phyloP scores from a whole-genome alignment of 2,329 filamentous ascomycete genomes.

The Phoma sp. region DNA sequence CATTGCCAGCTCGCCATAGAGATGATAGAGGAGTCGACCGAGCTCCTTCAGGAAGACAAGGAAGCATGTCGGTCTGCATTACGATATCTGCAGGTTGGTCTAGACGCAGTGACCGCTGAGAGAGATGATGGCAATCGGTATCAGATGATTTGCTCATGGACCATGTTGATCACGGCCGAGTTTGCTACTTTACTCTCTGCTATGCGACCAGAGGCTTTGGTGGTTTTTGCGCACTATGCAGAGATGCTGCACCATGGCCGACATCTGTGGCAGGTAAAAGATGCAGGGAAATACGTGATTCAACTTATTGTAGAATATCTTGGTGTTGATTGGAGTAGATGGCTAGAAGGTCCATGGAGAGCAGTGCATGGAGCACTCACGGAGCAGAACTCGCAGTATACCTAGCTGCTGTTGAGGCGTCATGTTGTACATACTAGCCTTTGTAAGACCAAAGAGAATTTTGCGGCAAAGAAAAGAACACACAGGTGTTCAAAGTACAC shows the following conservation, averaged over 20 bases:
- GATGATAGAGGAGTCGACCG: constrained; percentile 24
- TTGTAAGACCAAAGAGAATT: too few species aligned
- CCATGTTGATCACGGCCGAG: constrained; percentile 42
- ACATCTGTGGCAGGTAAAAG: constrained; percentile 28
- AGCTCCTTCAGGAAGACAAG: constrained; percentile 24
- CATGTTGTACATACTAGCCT: too few species aligned
- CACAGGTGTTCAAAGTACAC: too few species aligned
- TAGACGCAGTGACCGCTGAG: constrained; percentile 25
- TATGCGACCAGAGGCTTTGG: constrained; percentile 52
- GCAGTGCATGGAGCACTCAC: too few species aligned
- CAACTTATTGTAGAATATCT: neutral
- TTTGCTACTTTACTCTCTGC: constrained; percentile 48
- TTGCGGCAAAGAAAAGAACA: too few species aligned
- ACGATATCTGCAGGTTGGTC: constrained; percentile 27
- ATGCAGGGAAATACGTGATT: constrained; percentile 21
- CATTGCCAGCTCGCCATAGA: constrained; percentile 26
- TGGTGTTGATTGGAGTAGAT: neutral
- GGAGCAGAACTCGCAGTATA: too few species aligned
- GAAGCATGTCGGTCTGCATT: constrained; percentile 37
- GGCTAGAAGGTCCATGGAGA: neutral
- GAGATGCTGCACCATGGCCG: constrained; percentile 53
- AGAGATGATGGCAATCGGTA: constrained; percentile 13
- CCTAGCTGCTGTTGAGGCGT: too few species aligned
- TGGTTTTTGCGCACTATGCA: constrained; percentile 59
- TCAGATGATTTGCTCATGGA: constrained; percentile 47